Conservation (phyloP, 805 yeast species). For the Starmerella apicola region DNA sequence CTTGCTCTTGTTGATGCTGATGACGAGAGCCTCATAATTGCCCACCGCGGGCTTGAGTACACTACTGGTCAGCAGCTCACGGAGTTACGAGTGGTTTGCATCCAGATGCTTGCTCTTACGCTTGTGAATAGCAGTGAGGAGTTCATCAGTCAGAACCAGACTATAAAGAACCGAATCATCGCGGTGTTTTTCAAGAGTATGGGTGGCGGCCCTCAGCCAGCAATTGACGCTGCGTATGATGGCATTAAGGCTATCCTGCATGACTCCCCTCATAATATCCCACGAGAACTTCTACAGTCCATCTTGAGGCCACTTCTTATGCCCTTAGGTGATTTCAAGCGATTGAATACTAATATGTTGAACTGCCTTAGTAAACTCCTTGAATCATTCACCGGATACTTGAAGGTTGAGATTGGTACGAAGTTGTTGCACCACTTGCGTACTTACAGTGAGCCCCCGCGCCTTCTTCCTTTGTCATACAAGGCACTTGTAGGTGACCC, state of each 20-base stretch:
- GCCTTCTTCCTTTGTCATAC: conserved; percentile 61
- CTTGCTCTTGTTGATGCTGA: conserved; percentile 94
- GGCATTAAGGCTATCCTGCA: conserved; percentile 75
- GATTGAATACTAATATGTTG: conserved; percentile 74
- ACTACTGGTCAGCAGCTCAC: conserved; percentile 80
- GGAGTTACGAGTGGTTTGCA: conserved; percentile 80
- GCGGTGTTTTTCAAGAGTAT: conserved; percentile 92
- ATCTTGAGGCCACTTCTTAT: conserved; percentile 91
- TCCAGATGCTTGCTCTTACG: conserved; percentile 68
- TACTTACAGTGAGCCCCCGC: conserved; percentile 88
- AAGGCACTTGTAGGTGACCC: conserved; percentile 70
- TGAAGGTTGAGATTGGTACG: conserved; percentile 92
- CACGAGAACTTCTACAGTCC: conserved; percentile 87
- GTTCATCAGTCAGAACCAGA: conserved; percentile 46
- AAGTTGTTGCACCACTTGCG: conserved; percentile 82
- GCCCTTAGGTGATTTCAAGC: conserved; percentile 88
- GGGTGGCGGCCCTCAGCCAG: conserved; percentile 59
- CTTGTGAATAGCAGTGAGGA: conserved; percentile 67
- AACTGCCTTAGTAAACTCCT: conserved; percentile 82
- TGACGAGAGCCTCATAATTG: conserved; percentile 84
- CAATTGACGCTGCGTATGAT: conserved; percentile 84
- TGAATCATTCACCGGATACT: conserved; percentile 79
- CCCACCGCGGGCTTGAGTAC: conserved; percentile 73
- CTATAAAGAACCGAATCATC: conserved; percentile 66
- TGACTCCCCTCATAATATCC: conserved; percentile 67